Evolutionary conservation across 225 moss, liverwort and hornwort species (phyloP), one percentile per base, ranked within the genome.

Genomic region (Lunularia cruciata): DNA sequence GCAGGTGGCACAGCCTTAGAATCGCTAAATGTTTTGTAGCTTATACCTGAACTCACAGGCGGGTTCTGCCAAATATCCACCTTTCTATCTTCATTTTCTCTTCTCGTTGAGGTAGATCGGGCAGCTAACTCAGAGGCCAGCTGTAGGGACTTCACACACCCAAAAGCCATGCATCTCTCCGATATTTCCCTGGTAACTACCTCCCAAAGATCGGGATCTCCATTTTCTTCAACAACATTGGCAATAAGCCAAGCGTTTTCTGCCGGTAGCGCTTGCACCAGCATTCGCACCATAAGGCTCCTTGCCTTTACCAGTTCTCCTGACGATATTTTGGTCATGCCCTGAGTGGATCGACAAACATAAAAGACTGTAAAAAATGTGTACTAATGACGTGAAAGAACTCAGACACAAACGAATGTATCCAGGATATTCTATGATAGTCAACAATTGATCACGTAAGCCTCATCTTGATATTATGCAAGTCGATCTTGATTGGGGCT

Each of bases 211-310:
- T 72, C 63, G 1, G 14, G 56, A 37, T 53, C 37, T 38, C 20
- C 51, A 32, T 55, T 28, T 42, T 46, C 68, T n/a, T 78, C 73
- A 47, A 73, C 35, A 69, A 70, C 40, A 37, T 72, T 63, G 51
- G 76, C 80, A 47, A 52, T 52, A 16, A 76, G 51, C 67, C 54
- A 80, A 40, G 80, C 80, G 69, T 67, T 80, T 49, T 63, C 71
- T 26, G 47, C 43, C 43, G 72, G 72, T 54, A 80, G 34, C 9
- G 80, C 67, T 63, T 76, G 80, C 52, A 68, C 53, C 15, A 80
- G 56, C 20, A 72, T 31, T 46, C 60, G 67, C 19, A 69, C 66
- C 40, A 76, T 26, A 28, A 56, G 48, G 30, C 72, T 76, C 55
- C 76, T 55, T 30, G 80, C 66, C 55, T 80, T 72, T 63, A 54